These are phyloP conservation scores for Lagenaria siceraria DNA, from an alignment of 306 rosid genomes.

Conservation along the genomic window DNA sequence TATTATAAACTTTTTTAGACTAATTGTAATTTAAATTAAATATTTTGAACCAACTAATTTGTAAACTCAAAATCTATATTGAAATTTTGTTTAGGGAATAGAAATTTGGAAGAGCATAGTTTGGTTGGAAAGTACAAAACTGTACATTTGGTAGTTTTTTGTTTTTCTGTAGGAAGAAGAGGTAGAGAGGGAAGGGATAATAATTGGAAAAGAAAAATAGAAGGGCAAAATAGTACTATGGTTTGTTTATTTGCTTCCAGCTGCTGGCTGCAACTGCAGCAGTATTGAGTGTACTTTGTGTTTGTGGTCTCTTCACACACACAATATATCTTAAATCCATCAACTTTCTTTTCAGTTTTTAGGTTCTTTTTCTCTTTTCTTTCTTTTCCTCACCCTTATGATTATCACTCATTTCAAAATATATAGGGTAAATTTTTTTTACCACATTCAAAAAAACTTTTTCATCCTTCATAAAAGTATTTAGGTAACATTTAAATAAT, in stretches of 20 bases:
- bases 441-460: no score
- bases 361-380: not conserved
- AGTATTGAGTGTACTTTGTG: not conserved
- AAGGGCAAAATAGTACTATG: not conserved
- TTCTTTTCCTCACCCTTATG: no score
- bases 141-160: not conserved
- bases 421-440: not conserved
- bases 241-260: not conserved
- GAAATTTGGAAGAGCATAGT: not conserved
- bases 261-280: slow-evolving; percentile 1
- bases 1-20: no score
- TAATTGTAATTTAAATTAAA: no score
- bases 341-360: not conserved
- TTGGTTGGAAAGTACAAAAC: not conserved
- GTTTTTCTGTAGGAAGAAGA: no score
- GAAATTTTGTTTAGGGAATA: not conserved
- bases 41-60: no score
- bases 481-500: no score
- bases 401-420: not conserved
- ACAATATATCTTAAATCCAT: not conserved
- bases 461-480: no score
- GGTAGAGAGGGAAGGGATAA: no score
- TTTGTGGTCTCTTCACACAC: not conserved
- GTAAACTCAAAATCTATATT: no score
- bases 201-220: not conserved